phyloP scores from a whole-genome alignment of 2,329 filamentous ascomycete species.

The Scleromitrula shiraiana region DNA sequence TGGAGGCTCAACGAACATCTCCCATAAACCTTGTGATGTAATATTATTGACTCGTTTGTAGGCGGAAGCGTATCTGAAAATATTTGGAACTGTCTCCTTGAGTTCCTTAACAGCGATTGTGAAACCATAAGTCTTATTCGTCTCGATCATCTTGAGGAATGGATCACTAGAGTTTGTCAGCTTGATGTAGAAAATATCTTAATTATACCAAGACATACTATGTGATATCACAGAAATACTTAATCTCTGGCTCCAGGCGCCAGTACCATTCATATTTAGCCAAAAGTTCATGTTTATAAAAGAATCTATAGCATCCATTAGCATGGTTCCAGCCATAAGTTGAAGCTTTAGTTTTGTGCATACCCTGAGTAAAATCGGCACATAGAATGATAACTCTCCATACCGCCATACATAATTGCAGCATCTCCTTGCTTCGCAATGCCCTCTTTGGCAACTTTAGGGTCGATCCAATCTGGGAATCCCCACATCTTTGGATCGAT shows the following conservation, averaged over 20 bases:
- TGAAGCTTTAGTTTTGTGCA: slow-evolving; percentile 27
- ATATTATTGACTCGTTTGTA: slow-evolving; percentile 92
- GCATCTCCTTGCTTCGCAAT: slow-evolving; percentile 94
- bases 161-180: slow-evolving; percentile 57
- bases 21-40: slow-evolving; percentile 88
- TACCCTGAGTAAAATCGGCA: slow-evolving; percentile 98
- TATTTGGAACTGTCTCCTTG: slow-evolving; percentile 94
- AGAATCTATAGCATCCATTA: slow-evolving; percentile 52
- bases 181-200: background rate
- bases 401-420: slow-evolving; percentile 97
- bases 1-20: slow-evolving; percentile 88
- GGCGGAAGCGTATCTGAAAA: slow-evolving; percentile 96
- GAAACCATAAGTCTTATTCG: slow-evolving; percentile 97
- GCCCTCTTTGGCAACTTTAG: slow-evolving; percentile 87
- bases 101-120: slow-evolving; percentile 98
- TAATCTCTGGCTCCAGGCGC: slow-evolving; percentile 98
- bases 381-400: slow-evolving; percentile 99
- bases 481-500: slow-evolving; percentile 91
- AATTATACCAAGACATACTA: slow-evolving; percentile 54
- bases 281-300: slow-evolving; percentile 93
- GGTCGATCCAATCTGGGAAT: slow-evolving; percentile 92
- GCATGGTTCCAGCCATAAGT: background rate
- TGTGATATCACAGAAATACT: slow-evolving; percentile 99
- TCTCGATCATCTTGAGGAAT: slow-evolving; percentile 87
- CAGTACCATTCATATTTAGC: slow-evolving; percentile 99